A percentile compares a stretch with the other conserved stretches of the same genome.
Evolutionary conservation across 257 asterid species (phyloP).

Genomic region (Rauvolfia tetraphylla): DNA sequence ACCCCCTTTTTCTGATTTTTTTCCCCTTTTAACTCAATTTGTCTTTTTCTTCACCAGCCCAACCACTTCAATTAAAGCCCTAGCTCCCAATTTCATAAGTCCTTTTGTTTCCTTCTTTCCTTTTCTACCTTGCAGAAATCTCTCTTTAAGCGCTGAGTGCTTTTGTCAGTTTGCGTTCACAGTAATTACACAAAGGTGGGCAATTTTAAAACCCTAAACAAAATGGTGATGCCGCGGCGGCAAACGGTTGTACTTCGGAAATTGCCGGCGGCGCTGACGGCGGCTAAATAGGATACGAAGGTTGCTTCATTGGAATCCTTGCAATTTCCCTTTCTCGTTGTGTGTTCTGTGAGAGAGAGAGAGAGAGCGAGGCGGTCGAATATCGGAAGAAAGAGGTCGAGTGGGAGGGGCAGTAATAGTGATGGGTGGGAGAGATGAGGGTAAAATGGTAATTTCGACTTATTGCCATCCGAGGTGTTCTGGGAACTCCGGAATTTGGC

Average conservation of each 20-base stretch:
- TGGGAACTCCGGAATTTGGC: too few relatives aligned
- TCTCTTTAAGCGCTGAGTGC: background rate
- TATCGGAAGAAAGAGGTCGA: constrained; percentile 4
- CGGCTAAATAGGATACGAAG: constrained; percentile 3
- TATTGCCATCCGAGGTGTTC: too few relatives aligned
- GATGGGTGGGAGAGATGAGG: constrained; percentile 10
- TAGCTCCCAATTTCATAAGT: background rate
- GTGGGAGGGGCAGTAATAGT: background rate
- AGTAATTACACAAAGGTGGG: background rate
- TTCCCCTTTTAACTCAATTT: background rate
- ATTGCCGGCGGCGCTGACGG: constrained; percentile 17
- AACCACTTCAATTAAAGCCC: constrained; percentile 14
- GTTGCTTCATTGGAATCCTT: constrained; percentile 16
- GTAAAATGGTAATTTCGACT: background rate
- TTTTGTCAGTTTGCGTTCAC: background rate
- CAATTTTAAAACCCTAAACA: constrained; percentile 18
- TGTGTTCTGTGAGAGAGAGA: constrained; percentile 12
- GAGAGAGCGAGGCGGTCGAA: constrained; percentile 25
- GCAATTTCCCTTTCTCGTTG: background rate
- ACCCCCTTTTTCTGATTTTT: background rate
- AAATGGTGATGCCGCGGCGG: constrained; percentile 8
- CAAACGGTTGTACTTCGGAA: constrained; percentile 2
- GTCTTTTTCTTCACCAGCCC: constrained; percentile 2
- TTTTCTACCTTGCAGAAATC: background rate
- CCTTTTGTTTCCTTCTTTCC: background rate